Percentiles rank a stretch among this genome's conserved stretches.
Evolutionary conservation across 2,329 filamentous ascomycete genomes (phyloP).

Genomic region (Bertia moriformis): DNA sequence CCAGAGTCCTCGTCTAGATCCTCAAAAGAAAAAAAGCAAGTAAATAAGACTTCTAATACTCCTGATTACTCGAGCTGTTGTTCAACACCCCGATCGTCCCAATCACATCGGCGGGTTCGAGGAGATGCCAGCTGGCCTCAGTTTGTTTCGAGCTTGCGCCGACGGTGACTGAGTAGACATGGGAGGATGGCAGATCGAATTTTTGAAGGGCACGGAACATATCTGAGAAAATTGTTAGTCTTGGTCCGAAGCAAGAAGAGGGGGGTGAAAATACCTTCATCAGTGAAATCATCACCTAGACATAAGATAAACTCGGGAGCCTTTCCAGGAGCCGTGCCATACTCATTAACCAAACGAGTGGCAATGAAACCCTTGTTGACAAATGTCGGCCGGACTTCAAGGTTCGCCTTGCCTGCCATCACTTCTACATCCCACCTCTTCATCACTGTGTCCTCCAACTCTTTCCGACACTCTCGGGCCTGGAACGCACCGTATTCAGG

Average conservation of each 20-base stretch:
- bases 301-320: slow-evolving; percentile 67
- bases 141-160: slow-evolving; percentile 87
- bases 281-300: slow-evolving; percentile 87
- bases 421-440: slow-evolving; percentile 84
- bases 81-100: slow-evolving; percentile 18
- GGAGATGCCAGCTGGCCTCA: slow-evolving; percentile 74
- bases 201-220: slow-evolving; percentile 71
- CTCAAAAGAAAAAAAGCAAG: no score
- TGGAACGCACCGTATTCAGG: slow-evolving; percentile 72
- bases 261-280: slow-evolving; percentile 42
- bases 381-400: slow-evolving; percentile 90
- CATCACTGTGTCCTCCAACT: slow-evolving; percentile 63
- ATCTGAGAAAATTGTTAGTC: slow-evolving; percentile 21
- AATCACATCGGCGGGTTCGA: slow-evolving; percentile 80
- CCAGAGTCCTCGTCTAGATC: no score
- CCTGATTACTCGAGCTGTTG: background rate
- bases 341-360: slow-evolving; percentile 65
- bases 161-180: slow-evolving; percentile 82
- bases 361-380: slow-evolving; percentile 97
- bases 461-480: slow-evolving; percentile 66
- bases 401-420: slow-evolving; percentile 90
- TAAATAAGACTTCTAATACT: background rate
- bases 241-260: background rate
- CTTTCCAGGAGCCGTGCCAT: slow-evolving; percentile 31
- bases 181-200: slow-evolving; percentile 38